Base-by-base conservation (phyloP, 2,329 filamentous ascomycete genomes). In the Penicillium sp. region DNA sequence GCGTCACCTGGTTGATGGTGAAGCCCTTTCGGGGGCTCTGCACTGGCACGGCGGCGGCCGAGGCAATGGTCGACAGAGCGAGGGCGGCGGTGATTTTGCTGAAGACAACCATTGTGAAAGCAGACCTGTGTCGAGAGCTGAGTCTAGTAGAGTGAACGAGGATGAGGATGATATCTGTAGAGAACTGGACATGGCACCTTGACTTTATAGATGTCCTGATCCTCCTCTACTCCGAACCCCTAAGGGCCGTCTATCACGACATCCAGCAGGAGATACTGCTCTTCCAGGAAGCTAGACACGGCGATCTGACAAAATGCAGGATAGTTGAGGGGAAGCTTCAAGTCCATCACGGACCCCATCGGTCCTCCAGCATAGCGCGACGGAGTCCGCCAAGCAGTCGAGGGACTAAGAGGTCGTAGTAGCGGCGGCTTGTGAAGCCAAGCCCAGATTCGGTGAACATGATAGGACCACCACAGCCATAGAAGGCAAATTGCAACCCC, bases 81-180 rank as follows among this genome's bases (percentile, higher is more conserved):
- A 67, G 47, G 34, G 61, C 57, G 38, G 60, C 56, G 11, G 68
- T 64, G 38, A 70, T 48, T 52, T 68, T 70, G 61, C 61, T 69
- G 62, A 72, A 64, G 63, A 70, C 64, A 56, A 73, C 70, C 70
- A 73, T 73, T 22, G 18, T 69, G 61, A 54, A n/a, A 31, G 34
- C 27, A 34, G 16, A 24, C 24, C 36, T 47, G 40, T 47, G 52
- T 43, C 55, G 59, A 50, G 54, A 58, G 58, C 2, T 49, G 46
- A 49, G 32, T 45, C 47, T 48, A 38, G 32, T 43, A 52, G 46
- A 47, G 43, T 22, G 47, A 45, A 32, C 42, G 47, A 54, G 47
- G 49, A 50, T 54, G 53, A 59, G 58, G 61, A 57, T 54, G 56
- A 18, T 47, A 40, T 55, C 16, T 38, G 16, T 24, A 48, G 56